A percentile compares a stretch with the other conserved stretches of the same genome.
Evolutionary conservation across 2,329 filamentous ascomycete genomes (phyloP).

Genomic region (Plectosphaerella cucumerina): DNA sequence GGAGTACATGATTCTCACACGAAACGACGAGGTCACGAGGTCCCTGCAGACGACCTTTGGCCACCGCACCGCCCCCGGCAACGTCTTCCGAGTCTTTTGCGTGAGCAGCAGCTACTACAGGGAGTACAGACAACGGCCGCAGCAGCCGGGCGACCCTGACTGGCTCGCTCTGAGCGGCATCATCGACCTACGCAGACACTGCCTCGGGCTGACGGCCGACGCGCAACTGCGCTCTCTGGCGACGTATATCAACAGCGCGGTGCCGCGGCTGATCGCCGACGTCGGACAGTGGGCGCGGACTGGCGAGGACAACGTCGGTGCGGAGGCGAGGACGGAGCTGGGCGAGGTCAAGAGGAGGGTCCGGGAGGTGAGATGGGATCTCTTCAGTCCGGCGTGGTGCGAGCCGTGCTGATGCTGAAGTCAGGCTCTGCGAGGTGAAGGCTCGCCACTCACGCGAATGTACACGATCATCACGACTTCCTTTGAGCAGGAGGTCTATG

Average conservation of each 20-base stretch:
- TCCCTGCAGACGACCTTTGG: conserved; percentile 24
- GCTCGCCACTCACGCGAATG: not conserved
- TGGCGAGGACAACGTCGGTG: conserved; percentile 29
- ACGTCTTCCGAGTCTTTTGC: conserved; percentile 35
- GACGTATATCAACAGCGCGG: conserved; percentile 32
- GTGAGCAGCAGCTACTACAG: conserved; percentile 40
- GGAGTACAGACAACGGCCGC: conserved; percentile 23
- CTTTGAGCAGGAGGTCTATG: conserved; percentile 1
- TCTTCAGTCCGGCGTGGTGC: conserved; percentile 6
- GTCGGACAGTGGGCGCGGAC: conserved; percentile 40
- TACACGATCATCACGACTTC: not conserved
- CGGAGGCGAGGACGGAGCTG: conserved; percentile 30
- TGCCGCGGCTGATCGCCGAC: conserved; percentile 35
- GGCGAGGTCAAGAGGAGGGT: conserved; percentile 24
- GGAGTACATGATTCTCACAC: conserved; percentile 29
- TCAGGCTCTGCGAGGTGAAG: not conserved
- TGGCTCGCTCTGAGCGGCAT: conserved; percentile 38
- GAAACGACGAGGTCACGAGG: conserved; percentile 29
- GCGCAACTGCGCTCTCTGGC: conserved; percentile 30
- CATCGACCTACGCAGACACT: conserved; percentile 33
- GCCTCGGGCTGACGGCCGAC: conserved; percentile 38
- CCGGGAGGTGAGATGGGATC: conserved; percentile 17
- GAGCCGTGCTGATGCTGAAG: not conserved
- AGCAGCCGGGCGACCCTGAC: conserved; percentile 10
- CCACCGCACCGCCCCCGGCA: conserved; percentile 14